Percentiles rank a stretch among this genome's conserved stretches.
Conservation (phyloP, 2,329 filamentous ascomycete species). For the Helminthosporium solani region DNA sequence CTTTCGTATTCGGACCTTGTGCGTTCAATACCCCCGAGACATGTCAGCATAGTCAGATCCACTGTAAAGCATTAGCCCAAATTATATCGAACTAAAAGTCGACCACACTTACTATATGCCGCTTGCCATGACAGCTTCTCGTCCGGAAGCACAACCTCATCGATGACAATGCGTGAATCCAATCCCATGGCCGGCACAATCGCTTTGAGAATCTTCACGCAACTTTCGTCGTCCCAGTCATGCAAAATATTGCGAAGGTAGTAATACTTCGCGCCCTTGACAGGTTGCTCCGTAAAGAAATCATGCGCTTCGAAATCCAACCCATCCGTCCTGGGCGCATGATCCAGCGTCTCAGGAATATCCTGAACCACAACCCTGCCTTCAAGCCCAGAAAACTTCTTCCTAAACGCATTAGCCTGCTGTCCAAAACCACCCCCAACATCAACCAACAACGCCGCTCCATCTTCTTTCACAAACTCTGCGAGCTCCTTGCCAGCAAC, state of each 20-base stretch:
- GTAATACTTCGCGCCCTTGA: conserved; percentile 19
- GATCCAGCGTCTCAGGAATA: conserved; percentile 22
- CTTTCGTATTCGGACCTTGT: conserved; percentile 20
- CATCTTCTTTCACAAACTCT: conserved; percentile 12
- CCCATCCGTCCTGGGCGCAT: conserved; percentile 15
- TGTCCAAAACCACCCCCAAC: conserved; percentile 38
- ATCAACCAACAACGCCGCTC: conserved; percentile 30
- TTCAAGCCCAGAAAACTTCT: conserved; percentile 11
- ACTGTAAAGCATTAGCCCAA: conserved; percentile 6
- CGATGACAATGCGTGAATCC: conserved; percentile 33
- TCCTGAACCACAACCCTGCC: conserved; percentile 32
- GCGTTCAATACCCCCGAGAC: conserved; percentile 28
- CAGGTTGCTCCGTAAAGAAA: conserved; percentile 34
- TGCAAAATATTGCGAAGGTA: conserved; percentile 31
- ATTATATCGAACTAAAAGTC: background rate
- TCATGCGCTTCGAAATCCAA: conserved; percentile 34
- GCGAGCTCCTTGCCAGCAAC: conserved; percentile 15
- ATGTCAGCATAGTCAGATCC: conserved; percentile 30
- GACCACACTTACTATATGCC: conserved; percentile 15
- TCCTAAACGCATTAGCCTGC: conserved; percentile 23
- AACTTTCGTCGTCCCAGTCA: conserved; percentile 34
- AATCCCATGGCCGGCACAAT: conserved; percentile 28
- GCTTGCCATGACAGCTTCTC: conserved; percentile 30
- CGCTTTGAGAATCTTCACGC: conserved; percentile 27
- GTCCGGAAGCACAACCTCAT: conserved; percentile 35